Base-by-base conservation (phyloP, 208 protist species). In the Crithidia bombi region DNA sequence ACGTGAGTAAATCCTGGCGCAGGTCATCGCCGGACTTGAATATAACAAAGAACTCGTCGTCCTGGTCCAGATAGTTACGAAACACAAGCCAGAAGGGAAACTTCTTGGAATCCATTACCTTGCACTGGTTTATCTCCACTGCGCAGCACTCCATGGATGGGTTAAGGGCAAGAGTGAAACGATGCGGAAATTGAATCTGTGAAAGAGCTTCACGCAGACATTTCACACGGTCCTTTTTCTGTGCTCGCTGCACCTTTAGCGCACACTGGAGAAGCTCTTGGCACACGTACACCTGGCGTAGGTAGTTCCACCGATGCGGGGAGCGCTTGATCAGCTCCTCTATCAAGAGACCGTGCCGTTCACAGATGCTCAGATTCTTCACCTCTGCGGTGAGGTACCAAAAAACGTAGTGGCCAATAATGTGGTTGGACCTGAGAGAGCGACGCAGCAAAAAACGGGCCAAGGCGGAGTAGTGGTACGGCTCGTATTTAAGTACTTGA, bases 11-110 rank as follows among this genome's bases (percentile, higher is more conserved):
- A 74, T 98, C 96, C 70, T 98, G 96, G 23, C 98, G 78, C 39
- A 99, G 66, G 73, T 99, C 98, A 65, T 98, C 96, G 21, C 93
- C 93, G 14, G 78, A 66, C 50, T 97, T 98, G 73, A 96, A 96
- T 21, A 97, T 93, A 47, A 94, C 80, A 41, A 82, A 83, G 55
- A 91, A 87, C 11, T 73, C 71, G 17, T 83, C 69, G 26, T 78
- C 83, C 36, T 79, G 65, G 43, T 87, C 73, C 32, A 94, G 90
- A 38, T 83, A 81, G 67, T 97, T 98, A 25, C 77, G 57, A 58
- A 98, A 98, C n/a, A 91, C 82, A 5, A 98, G 84, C 81, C 85
- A 98, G 12, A 98, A 76, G 10, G 97, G 96, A 50, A 85, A 84
- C 79, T 98, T 98, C 66, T 98, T 98, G 0, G 79, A 93, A 49